Evolutionary conservation across 208 protist genomes (phyloP).

Genomic region (Lotmaria passim): DNA sequence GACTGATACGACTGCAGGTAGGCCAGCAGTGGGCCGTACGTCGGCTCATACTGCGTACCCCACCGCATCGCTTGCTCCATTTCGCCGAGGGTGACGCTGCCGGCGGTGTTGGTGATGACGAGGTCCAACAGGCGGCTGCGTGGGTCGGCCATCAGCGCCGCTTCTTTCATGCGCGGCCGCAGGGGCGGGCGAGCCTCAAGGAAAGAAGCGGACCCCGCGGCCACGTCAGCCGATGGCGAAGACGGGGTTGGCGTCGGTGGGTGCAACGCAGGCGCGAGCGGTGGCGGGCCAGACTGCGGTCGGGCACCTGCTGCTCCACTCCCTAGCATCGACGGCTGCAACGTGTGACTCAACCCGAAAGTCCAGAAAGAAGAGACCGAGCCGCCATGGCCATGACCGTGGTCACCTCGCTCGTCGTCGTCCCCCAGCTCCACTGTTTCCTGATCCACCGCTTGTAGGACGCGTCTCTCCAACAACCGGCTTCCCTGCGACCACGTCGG

Average conservation of each 20-base stretch:
- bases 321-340: too few relatives aligned
- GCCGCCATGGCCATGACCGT: too few relatives aligned
- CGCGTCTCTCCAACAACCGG: slow-evolving; percentile 10
- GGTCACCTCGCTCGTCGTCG: background rate
- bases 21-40: slow-evolving; percentile 60
- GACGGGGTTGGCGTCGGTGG: background rate
- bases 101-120: slow-evolving; percentile 55
- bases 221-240: background rate
- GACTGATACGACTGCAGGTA: slow-evolving; percentile 80
- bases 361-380: too few relatives aligned
- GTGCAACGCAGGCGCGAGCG: background rate
- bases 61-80: slow-evolving; percentile 57
- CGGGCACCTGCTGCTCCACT: background rate
- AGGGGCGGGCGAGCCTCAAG: background rate
- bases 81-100: slow-evolving; percentile 49
- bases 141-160: slow-evolving; percentile 44
- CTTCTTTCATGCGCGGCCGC: slow-evolving; percentile 23
- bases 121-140: slow-evolving; percentile 58
- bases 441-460: slow-evolving; percentile 1
- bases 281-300: background rate
- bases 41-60: slow-evolving; percentile 42
- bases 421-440: slow-evolving; percentile 2
- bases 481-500: slow-evolving; percentile 13
- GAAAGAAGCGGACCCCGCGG: background rate
- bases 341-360: too few relatives aligned